A percentile compares a stretch with the other conserved stretches of the same genome.
phyloP scores from a whole-genome alignment of 2,329 filamentous ascomycete genomes.

The Calonectria hawksworthii region DNA sequence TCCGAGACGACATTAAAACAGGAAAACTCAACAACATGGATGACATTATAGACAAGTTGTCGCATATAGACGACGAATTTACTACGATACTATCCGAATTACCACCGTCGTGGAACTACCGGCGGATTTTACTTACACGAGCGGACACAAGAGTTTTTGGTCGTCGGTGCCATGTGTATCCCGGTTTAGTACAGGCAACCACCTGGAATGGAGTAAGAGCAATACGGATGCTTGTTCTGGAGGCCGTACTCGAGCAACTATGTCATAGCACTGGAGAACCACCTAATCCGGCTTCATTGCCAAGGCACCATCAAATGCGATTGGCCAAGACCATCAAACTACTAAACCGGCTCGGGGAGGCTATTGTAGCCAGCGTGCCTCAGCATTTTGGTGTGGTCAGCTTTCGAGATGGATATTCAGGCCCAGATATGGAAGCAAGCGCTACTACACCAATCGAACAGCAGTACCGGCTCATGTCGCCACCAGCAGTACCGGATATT shows the following conservation, averaged over 20 bases:
- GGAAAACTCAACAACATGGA: conserved; percentile 53
- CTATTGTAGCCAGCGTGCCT: conserved; percentile 62
- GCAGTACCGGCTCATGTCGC: conserved; percentile 49
- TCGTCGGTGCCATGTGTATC: conserved; percentile 61
- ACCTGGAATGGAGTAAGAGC: conserved; percentile 64
- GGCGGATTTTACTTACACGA: conserved; percentile 54
- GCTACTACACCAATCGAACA: conserved; percentile 46
- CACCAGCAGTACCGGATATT: conserved; percentile 29
- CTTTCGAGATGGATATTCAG: conserved; percentile 52
- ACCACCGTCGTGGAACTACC: conserved; percentile 58
- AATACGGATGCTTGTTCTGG: conserved; percentile 62
- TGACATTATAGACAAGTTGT: conserved; percentile 53
- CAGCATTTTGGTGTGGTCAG: conserved; percentile 65
- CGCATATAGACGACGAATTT: conserved; percentile 59
- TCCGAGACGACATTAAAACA: conserved; percentile 61
- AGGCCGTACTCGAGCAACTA: conserved; percentile 61
- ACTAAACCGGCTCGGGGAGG: conserved; percentile 56
- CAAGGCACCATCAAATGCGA: conserved; percentile 51
- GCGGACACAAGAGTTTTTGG: conserved; percentile 59
- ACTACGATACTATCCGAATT: conserved; percentile 55
- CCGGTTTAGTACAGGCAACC: conserved; percentile 59
- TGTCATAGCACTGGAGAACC: conserved; percentile 37
- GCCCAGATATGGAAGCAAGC: conserved; percentile 31
- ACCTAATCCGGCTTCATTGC: conserved; percentile 40
- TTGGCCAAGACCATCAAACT: conserved; percentile 54